phyloP scores from a whole-genome alignment of 495 filamentous ascomycete species.

The Podospora didyma region DNA sequence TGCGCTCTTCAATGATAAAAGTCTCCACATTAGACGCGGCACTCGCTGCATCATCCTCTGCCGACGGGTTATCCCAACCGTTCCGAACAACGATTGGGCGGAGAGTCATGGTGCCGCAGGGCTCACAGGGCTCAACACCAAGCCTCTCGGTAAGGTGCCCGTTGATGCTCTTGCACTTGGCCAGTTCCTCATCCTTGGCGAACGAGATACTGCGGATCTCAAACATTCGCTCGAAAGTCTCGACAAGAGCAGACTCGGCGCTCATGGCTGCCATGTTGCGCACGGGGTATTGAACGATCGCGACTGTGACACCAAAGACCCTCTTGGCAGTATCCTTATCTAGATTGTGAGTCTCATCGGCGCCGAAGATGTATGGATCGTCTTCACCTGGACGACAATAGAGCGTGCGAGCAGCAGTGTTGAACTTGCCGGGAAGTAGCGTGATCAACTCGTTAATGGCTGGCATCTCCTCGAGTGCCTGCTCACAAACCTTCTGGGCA shows the following conservation, averaged over 20 bases:
- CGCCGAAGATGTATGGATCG: background rate
- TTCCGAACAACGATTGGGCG: conserved; percentile 31
- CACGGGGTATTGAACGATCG: conserved; percentile 12
- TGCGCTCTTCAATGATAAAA: conserved; percentile 35
- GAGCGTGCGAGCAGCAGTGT: conserved; percentile 42
- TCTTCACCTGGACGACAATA: conserved; percentile 18
- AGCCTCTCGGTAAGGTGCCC: conserved; percentile 19
- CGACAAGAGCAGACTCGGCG: background rate
- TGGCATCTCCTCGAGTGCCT: conserved; percentile 63
- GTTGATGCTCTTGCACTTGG: conserved; percentile 16
- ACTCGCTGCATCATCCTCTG: conserved; percentile 4
- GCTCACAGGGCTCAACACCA: conserved; percentile 30
- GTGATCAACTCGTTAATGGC: conserved; percentile 44
- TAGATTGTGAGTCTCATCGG: conserved; percentile 6
- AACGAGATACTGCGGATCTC: conserved; percentile 26
- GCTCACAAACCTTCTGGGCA: conserved; percentile 64
- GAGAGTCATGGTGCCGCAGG: conserved; percentile 35
- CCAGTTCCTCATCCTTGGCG: conserved; percentile 15
- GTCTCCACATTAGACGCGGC: conserved; percentile 8
- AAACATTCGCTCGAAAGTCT: conserved; percentile 29
- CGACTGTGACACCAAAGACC: conserved; percentile 6
- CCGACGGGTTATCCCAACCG: conserved; percentile 31
- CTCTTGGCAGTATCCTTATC: conserved; percentile 11
- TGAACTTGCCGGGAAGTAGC: conserved; percentile 70
- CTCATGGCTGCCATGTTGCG: conserved; percentile 1